Conservation (phyloP, 352 stramenopile genomes). For the Phytophthora hybrid region DNA sequence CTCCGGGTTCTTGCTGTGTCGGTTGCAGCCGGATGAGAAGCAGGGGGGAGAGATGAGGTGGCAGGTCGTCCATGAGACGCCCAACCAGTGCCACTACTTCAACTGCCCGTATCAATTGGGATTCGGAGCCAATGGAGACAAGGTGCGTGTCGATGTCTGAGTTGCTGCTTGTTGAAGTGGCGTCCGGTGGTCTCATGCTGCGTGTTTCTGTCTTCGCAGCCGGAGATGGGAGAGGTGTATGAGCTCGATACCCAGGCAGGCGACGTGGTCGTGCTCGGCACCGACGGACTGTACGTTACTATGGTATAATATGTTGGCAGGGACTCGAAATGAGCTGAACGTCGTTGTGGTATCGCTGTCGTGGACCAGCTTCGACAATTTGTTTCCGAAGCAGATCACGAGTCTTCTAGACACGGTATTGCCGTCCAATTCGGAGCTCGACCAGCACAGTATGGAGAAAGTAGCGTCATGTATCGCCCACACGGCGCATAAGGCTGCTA, state of each 20-base stretch:
- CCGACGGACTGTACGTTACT: constrained; percentile 90
- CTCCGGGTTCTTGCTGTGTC: constrained; percentile 93
- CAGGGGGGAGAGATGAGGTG: constrained; percentile 50
- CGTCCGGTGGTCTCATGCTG: constrained; percentile 7
- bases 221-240: constrained; percentile 90
- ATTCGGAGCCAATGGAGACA: constrained; percentile 86
- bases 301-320: too few relatives aligned
- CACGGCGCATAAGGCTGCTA: constrained; percentile 82
- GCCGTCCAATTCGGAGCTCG: constrained; percentile 55
- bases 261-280: constrained; percentile 94
- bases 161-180: constrained; percentile 3
- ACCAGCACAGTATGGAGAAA: constrained; percentile 76
- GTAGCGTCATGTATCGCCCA: constrained; percentile 82
- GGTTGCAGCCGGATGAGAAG: constrained; percentile 58
- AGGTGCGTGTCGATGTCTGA: constrained; percentile 46
- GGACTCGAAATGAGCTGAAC: too few relatives aligned
- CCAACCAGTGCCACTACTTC: constrained; percentile 96
- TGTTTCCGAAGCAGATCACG: constrained; percentile 90
- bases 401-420: constrained; percentile 73
- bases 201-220: constrained; percentile 47
- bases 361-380: constrained; percentile 93
- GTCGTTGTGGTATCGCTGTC: too few relatives aligned
- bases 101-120: constrained; percentile 97
- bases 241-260: constrained; percentile 86
- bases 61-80: constrained; percentile 89